A percentile compares a stretch with the other conserved stretches of the same genome.
These are phyloP conservation scores for Cenococcum geophilum DNA, from an alignment of 495 filamentous ascomycete species.

Conservation along the genomic window DNA sequence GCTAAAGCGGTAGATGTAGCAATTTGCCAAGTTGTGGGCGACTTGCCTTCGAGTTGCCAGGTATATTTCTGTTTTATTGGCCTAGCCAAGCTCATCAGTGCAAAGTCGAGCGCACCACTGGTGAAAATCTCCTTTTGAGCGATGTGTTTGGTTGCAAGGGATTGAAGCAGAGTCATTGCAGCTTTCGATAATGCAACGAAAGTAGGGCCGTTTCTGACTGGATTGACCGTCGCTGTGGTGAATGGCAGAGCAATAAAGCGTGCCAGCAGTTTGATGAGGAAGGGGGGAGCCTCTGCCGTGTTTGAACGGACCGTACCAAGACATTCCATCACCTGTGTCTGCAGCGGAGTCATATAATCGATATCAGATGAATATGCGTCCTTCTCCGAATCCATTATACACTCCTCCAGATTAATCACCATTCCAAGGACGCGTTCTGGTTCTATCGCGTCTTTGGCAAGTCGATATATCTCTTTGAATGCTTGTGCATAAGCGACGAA, in stretches of 20 bases:
- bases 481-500: conserved; percentile 70
- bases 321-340: conserved; percentile 65
- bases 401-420: conserved; percentile 51
- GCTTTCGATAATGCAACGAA: conserved; percentile 84
- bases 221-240: conserved; percentile 14
- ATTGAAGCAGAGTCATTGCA: conserved; percentile 62
- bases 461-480: conserved; percentile 70
- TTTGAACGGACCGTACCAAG: conserved; percentile 67
- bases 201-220: conserved; percentile 45
- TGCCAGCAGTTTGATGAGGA: conserved; percentile 60
- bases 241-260: conserved; percentile 67
- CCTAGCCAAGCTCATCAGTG: conserved; percentile 56
- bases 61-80: conserved; percentile 72
- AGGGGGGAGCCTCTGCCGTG: conserved; percentile 56
- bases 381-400: conserved; percentile 63
- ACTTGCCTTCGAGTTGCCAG: conserved; percentile 48
- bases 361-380: conserved; percentile 74
- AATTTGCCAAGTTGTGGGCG: conserved; percentile 68
- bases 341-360: conserved; percentile 75
- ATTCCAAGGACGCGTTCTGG: conserved; percentile 52
- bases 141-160: conserved; percentile 45
- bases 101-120: conserved; percentile 43
- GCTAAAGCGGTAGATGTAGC: conserved; percentile 64
- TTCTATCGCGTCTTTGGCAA: conserved; percentile 61
- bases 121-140: conserved; percentile 21